Conservation (phyloP, 768 basidiomycete species). For the Suillus placidus region DNA sequence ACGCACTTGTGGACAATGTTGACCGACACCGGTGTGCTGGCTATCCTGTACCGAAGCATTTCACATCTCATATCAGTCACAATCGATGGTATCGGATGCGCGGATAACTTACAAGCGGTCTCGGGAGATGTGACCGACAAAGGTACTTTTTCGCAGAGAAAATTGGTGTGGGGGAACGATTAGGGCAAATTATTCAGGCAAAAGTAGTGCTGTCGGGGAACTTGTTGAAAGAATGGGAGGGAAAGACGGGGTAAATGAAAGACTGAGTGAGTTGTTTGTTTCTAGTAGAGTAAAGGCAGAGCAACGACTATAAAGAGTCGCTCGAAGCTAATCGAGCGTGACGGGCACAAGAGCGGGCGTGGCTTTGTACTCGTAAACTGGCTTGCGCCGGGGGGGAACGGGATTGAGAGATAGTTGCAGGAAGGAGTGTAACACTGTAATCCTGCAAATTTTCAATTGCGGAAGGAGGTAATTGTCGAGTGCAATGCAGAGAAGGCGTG, state of each 20-base stretch:
- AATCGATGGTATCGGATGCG: slow-evolving; percentile 2
- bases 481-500: slow-evolving; percentile 54
- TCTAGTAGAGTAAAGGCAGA: slow-evolving; percentile 27
- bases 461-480: slow-evolving; percentile 41
- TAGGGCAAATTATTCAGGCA: slow-evolving; percentile 23
- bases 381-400: slow-evolving; percentile 25
- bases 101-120: slow-evolving; percentile 23
- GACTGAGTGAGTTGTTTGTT: slow-evolving; percentile 35
- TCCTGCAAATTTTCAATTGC: slow-evolving; percentile 52
- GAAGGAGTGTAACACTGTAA: slow-evolving; percentile 17
- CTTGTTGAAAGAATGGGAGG: slow-evolving; percentile 16
- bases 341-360: slow-evolving; percentile 28
- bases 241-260: slow-evolving; percentile 38
- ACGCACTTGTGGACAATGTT: slow-evolving; percentile 5
- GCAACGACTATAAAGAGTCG: slow-evolving; percentile 38
- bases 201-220: slow-evolving; percentile 18
- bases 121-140: slow-evolving; percentile 8
- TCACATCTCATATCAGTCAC: slow-evolving; percentile 13
- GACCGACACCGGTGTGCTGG: slow-evolving; percentile 2
- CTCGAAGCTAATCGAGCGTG: slow-evolving; percentile 61
- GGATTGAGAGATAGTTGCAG: slow-evolving; percentile 17
- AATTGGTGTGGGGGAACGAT: slow-evolving; percentile 22
- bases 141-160: background rate
- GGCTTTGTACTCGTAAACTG: slow-evolving; percentile 32
- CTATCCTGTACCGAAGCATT: slow-evolving; percentile 8